A percentile compares a stretch with the other conserved stretches of the same genome.
Evolutionary conservation across 305 asterid species (phyloP).

Genomic region (Fraxinus xanthoxyloides): DNA sequence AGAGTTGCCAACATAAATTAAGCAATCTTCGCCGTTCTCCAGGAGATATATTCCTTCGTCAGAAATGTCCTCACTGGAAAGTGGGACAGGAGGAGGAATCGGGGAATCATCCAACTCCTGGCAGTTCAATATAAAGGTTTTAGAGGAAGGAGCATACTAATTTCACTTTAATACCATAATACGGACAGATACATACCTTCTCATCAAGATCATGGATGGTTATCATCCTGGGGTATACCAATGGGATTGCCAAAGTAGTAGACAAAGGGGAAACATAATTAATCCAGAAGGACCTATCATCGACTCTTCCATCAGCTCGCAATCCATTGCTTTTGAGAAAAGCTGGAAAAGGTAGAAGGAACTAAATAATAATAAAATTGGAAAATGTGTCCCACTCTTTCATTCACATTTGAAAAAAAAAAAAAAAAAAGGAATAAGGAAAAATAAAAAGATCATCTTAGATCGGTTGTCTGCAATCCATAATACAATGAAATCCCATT

Average conservation of each 20-base stretch:
- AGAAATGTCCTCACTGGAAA: constrained; percentile 64
- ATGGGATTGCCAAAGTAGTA: constrained; percentile 70
- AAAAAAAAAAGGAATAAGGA: background rate
- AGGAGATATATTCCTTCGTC: constrained; percentile 82
- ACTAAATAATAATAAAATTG: constrained; percentile 7
- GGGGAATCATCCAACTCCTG: constrained; percentile 63
- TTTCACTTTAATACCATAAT: constrained; percentile 9
- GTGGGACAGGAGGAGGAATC: constrained; percentile 62
- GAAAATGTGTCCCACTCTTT: background rate
- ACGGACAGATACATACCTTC: constrained; percentile 40
- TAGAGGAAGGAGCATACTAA: constrained; percentile 17
- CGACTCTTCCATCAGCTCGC: constrained; percentile 73
- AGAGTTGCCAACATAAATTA: constrained; percentile 69
- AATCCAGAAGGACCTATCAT: constrained; percentile 86
- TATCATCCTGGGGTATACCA: constrained; percentile 87
- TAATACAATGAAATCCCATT: constrained; percentile 41
- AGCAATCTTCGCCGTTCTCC: constrained; percentile 86
- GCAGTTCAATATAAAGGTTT: constrained; percentile 21
- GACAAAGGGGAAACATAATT: constrained; percentile 71
- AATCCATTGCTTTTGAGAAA: constrained; percentile 73
- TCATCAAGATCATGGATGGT: constrained; percentile 75
- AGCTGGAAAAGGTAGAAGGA: constrained; percentile 44
- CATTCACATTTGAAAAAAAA: background rate
- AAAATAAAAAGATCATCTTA: no score
- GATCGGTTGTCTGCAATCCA: no score